A percentile compares a stretch with the other conserved stretches of the same genome.
Conservation (phyloP, 2,329 filamentous ascomycete species). For the Fusarium incarnatum region DNA sequence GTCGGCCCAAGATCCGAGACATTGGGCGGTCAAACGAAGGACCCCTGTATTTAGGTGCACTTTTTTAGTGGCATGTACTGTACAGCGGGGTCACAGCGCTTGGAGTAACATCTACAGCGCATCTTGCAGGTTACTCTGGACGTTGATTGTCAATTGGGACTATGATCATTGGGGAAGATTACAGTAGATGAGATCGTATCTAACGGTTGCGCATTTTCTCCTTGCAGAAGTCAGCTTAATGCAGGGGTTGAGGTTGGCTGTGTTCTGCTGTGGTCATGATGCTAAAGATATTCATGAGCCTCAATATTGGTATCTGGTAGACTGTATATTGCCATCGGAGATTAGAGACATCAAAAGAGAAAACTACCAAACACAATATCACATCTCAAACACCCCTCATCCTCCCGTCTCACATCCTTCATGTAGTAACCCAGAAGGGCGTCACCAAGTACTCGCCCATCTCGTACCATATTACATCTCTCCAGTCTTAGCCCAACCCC, state of each 20-base stretch:
- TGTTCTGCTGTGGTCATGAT: neutral
- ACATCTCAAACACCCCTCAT: slow-evolving; percentile 13
- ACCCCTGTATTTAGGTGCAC: slow-evolving; percentile 16
- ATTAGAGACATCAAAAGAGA: neutral
- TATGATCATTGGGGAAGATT: too few relatives aligned
- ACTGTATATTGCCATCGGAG: neutral
- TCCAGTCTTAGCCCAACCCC: neutral
- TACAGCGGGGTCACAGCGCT: slow-evolving; percentile 1
- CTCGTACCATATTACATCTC: neutral
- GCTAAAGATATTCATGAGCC: neutral
- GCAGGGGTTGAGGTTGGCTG: neutral
- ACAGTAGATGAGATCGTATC: neutral
- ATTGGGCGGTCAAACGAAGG: slow-evolving; percentile 40
- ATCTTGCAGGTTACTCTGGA: slow-evolving; percentile 20
- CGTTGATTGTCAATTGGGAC: too few relatives aligned
- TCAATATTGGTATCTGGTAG: too few relatives aligned
- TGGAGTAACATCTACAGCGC: slow-evolving; percentile 32
- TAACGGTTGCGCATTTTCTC: slow-evolving; percentile 4
- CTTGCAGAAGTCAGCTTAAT: neutral
- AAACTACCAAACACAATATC: neutral
- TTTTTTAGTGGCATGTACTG: slow-evolving; percentile 14
- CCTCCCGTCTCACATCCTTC: slow-evolving; percentile 43
- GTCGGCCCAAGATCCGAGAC: slow-evolving; percentile 43
- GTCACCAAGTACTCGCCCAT: neutral
- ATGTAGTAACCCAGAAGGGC: slow-evolving; percentile 39